Conservation (phyloP, 2,329 filamentous ascomycete genomes). For the Cytospora mali region DNA sequence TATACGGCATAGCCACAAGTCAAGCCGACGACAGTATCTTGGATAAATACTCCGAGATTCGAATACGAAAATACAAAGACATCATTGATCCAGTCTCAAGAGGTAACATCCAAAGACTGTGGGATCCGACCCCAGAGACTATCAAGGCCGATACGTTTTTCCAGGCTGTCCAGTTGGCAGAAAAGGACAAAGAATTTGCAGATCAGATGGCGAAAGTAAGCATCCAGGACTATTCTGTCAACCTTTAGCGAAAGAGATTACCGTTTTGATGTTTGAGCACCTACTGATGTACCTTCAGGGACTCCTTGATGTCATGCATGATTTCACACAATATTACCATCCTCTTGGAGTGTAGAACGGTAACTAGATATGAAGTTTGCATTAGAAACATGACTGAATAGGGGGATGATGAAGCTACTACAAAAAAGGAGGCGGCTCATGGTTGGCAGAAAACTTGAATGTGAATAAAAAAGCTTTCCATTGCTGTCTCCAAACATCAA, state of each 20-base stretch:
- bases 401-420: no score
- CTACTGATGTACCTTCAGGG: conserved; percentile 16
- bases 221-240: background rate
- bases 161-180: conserved; percentile 29
- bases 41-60: conserved; percentile 44
- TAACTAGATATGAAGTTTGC: background rate
- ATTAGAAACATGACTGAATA: no score
- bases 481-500: no score
- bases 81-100: conserved; percentile 29
- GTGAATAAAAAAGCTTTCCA: no score
- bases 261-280: background rate
- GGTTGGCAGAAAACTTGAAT: no score
- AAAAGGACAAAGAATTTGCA: conserved; percentile 24
- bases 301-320: conserved; percentile 25
- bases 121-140: conserved; percentile 25
- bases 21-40: conserved; percentile 43
- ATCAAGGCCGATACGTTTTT: conserved; percentile 35
- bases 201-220: conserved; percentile 27
- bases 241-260: background rate
- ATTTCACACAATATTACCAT: conserved; percentile 30
- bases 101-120: conserved; percentile 28
- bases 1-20: conserved; percentile 44
- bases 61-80: conserved; percentile 39
- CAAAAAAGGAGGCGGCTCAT: no score
- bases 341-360: background rate